Conservation (phyloP, 1,284 basidiomycete species). For the Irpex lacteus region DNA sequence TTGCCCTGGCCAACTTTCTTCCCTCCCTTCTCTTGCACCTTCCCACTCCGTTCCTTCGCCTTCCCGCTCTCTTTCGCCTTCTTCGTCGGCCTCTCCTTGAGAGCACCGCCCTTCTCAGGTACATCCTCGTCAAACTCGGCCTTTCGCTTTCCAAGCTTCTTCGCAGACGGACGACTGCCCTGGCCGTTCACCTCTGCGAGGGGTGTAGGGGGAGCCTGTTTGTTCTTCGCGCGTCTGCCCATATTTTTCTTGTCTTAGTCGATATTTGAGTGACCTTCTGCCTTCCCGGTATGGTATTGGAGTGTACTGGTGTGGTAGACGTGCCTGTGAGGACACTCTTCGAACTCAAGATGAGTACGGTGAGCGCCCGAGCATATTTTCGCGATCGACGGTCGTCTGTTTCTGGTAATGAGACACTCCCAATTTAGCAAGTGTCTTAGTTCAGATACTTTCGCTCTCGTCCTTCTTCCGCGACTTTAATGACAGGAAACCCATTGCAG, state of each 20-base stretch:
- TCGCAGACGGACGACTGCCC: conserved; percentile 36
- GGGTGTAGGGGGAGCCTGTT: conserved; percentile 71
- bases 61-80: conserved; percentile 16
- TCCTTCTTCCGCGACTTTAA: background rate
- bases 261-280: too few relatives aligned
- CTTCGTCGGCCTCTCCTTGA: conserved; percentile 20
- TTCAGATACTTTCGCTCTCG: background rate
- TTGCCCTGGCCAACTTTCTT: conserved; percentile 32
- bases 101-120: conserved; percentile 35
- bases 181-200: conserved; percentile 43
- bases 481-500: background rate
- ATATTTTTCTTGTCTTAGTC: conserved; percentile 37
- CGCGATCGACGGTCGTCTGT: background rate
- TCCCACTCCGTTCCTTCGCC: conserved; percentile 18
- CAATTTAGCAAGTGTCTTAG: background rate
- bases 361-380: background rate
- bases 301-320: too few relatives aligned
- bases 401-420: background rate
- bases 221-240: conserved; percentile 90
- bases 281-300: too few relatives aligned
- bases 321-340: too few relatives aligned
- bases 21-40: conserved; percentile 16
- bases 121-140: conserved; percentile 48
- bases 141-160: conserved; percentile 74
- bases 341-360: too few relatives aligned